Evolutionary conservation across 1,284 basidiomycete species (phyloP), one percentile per base, ranked within the genome.

Genomic region (Cutaneotrichosporon mucoides): DNA sequence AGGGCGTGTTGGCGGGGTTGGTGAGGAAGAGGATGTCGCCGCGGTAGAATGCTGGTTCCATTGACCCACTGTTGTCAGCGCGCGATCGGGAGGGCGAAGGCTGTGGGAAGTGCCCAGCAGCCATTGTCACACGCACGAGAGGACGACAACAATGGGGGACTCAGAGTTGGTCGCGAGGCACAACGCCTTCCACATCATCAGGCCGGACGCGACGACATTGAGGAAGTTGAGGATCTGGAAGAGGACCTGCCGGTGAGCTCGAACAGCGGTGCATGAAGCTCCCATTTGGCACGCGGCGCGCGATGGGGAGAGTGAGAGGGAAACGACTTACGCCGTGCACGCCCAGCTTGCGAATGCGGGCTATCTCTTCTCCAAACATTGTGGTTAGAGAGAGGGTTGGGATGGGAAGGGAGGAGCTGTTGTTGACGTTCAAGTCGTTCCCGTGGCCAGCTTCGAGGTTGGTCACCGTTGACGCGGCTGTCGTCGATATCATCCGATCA

Each of bases 151-250:
- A 46, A 99, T 93, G 2, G 94, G 94, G 3, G 90, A 92, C 76
- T 97, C 94, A 5, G 92, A 92, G 75, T 97, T 96, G 56, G 91
- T 90, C 53, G 92, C 71, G 6, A 98, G 84, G 9, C 91, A 89
- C 51, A 98, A 81, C 8, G 89, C 92, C 77, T 98, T 98, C 92
- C 92, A 99, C 70, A 97, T 89, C 86, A 96, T 94, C 47, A 99
- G 82, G 0, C 94, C 93, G 6, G 92, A 92, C 2, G 92, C 86
- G 56, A 98, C 84, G 60, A 97, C 91, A 11, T 88, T 88, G 12
- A 91, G 86, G 78, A 97, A 92, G 77, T 95, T 95, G 73, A 98
- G 86, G 35, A 88, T 79, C 82, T 98, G 94, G 38, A 92, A 84
- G 12, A 95, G 83, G 46, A 90, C 81, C 90, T 95, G 66, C 12